phyloP scores from a whole-genome alignment of 2,329 filamentous ascomycete species.

The Fusarium algeriense region DNA sequence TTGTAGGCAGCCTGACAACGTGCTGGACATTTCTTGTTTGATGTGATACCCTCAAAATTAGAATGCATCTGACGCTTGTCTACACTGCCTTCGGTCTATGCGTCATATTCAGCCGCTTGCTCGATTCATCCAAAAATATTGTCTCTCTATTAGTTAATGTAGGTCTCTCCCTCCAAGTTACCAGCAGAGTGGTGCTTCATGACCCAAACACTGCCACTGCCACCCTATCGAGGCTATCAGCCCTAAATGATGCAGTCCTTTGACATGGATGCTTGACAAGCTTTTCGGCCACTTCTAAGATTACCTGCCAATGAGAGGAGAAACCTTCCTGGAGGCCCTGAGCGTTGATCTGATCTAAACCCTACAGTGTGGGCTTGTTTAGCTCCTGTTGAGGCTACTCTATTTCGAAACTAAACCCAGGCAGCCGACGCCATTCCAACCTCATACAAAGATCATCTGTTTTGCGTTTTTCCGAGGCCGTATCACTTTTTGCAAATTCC shows the following conservation, averaged over 20 bases:
- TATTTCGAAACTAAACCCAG: constrained; percentile 28
- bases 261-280: constrained; percentile 27
- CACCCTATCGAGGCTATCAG: constrained; percentile 34
- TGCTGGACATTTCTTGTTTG: neutral
- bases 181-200: constrained; percentile 34
- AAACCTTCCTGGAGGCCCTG: constrained; percentile 8
- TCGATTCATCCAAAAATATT: constrained; percentile 10
- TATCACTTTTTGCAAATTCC: neutral
- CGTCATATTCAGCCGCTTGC: constrained; percentile 26
- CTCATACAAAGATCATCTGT: constrained; percentile 30
- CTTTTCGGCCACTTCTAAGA: constrained; percentile 35
- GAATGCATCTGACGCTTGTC: constrained; percentile 35
- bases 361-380: constrained; percentile 41
- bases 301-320: constrained; percentile 36
- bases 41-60: constrained; percentile 27
- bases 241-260: constrained; percentile 40
- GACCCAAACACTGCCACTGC: constrained; percentile 31
- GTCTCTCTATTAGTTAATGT: neutral
- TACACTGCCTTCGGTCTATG: constrained; percentile 31
- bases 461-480: constrained; percentile 12
- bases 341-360: constrained; percentile 14
- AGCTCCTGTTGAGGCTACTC: constrained; percentile 30
- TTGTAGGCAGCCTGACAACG: constrained; percentile 16
- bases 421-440: constrained; percentile 30
- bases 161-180: constrained; percentile 26